Evolutionary conservation across 495 filamentous ascomycete species (phyloP), one percentile per base, ranked within the genome.

Genomic region (Bombardia bombarda): DNA sequence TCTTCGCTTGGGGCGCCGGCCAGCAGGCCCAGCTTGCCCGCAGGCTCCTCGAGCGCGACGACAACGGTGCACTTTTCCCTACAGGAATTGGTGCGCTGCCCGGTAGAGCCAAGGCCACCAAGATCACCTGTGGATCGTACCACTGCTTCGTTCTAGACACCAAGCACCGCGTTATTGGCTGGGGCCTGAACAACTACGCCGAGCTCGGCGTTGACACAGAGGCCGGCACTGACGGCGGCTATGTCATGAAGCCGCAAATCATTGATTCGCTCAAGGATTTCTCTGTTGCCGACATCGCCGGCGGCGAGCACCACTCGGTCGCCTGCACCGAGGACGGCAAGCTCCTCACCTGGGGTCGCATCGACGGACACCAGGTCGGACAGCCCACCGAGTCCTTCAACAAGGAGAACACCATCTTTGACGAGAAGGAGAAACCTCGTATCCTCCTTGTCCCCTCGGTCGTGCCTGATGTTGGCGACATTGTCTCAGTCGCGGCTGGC

Each of bases 181-280:
- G 89, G 87, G 90, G 90, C 5, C 63, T 88, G 26, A 97, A 95
- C 66, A 86, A 81, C 58, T 94, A 84, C 56, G 84, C 82, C 35
- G 81, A 90, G 61, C 83, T 60, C 8, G 92, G 86, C 33, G 73
- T 87, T 40, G 68, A 70, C 10, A 74, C 78, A 10, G 74, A 77
- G 36, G 87, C 80, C 19, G 87, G 88, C 43, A 72, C 73, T 10
- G 59, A 66, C 21, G 79, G 78, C 33, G 84, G 82, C 17, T 65
- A 63, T 56, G 47, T 70, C 35, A 59, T 72, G 22, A 61, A 61
- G 41, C 68, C 70, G n/a, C 58, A 62, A 16, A 30, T 65, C 16
- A 55, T 74, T 32, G 40, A 48, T 2, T 72, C 70, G 4, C 73
- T 97, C 23, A 55, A 60, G 13, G 61, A 69, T 20, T 62, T 72